These are phyloP conservation scores for Chalaropsis thielavioides DNA, from an alignment of 2,329 filamentous ascomycete genomes.

Conservation along the genomic window DNA sequence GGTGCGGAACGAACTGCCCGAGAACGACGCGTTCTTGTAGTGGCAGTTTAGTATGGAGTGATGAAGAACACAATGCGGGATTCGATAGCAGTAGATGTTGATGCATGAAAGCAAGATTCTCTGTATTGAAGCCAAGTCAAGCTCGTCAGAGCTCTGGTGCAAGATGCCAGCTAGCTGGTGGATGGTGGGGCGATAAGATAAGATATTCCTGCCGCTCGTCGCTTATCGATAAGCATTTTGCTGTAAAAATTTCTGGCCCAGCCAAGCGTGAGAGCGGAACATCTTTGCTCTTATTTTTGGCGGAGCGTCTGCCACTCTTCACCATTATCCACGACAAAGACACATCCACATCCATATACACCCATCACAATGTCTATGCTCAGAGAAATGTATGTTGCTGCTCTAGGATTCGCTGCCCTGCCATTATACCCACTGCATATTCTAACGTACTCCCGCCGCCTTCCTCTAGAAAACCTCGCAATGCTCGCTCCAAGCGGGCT, in stretches of 20 bases:
- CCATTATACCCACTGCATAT: not conserved
- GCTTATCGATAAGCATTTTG: constrained; percentile 16
- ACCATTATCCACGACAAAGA: not conserved
- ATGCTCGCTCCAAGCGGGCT: constrained; percentile 83
- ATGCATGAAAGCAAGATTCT: not conserved
- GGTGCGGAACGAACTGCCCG: constrained; percentile 39
- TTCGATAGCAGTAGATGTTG: not conserved
- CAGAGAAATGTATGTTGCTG: constrained; percentile 17
- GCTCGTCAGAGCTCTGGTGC: not conserved
- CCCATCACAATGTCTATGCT: constrained; percentile 16
- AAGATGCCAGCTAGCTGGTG: not conserved
- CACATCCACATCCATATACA: not conserved
- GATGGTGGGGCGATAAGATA: constrained; percentile 17
- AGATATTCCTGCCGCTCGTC: not conserved
- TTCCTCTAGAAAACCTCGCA: constrained; percentile 41
- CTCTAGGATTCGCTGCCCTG: not conserved
- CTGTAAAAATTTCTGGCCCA: constrained; percentile 16
- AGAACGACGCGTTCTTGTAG: constrained; percentile 17
- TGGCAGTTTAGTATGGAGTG: not conserved
- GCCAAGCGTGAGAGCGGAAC: not conserved
- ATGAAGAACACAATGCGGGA: too few species aligned
- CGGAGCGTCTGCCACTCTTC: constrained; percentile 2
- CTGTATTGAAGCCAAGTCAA: not conserved
- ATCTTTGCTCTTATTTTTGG: constrained; percentile 6
- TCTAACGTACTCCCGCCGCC: not conserved